phyloP scores from a whole-genome alignment of 2,329 filamentous ascomycete genomes.

The Colletotrichum sp. region DNA sequence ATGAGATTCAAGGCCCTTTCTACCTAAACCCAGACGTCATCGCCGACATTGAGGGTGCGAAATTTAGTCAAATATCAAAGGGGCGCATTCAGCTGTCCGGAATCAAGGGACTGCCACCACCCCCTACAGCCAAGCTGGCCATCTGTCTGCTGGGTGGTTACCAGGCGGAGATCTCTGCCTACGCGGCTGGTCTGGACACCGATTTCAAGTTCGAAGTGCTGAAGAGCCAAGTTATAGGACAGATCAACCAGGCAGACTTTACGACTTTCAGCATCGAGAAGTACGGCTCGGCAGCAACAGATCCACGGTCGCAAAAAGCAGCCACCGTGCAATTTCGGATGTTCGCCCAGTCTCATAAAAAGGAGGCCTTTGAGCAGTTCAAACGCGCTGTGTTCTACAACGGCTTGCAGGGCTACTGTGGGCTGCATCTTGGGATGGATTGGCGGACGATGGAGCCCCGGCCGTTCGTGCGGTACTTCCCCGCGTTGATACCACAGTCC shows the following conservation, averaged over 20 bases:
- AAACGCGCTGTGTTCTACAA: constrained; percentile 29
- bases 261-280: constrained; percentile 32
- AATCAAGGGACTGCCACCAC: constrained; percentile 41
- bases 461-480: constrained; percentile 38
- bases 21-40: constrained; percentile 57
- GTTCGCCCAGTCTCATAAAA: constrained; percentile 38
- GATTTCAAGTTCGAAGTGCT: constrained; percentile 33
- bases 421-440: constrained; percentile 38
- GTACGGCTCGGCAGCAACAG: constrained; percentile 26
- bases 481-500: constrained; percentile 20
- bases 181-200: constrained; percentile 26
- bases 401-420: constrained; percentile 37
- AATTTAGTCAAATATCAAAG: constrained; percentile 37
- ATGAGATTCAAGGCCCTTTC: constrained; percentile 51
- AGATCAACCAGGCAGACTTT: constrained; percentile 28
- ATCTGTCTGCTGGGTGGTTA: constrained; percentile 42
- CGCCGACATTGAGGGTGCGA: constrained; percentile 41
- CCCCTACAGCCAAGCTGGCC: constrained; percentile 43
- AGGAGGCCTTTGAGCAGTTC: constrained; percentile 26
- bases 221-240: constrained; percentile 28
- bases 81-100: constrained; percentile 41
- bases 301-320: constrained; percentile 35
- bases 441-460: constrained; percentile 39
- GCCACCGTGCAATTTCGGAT: constrained; percentile 47
- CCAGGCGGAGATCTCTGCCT: constrained; percentile 36